Conservation (phyloP, 345 rosid genomes). For the Durio zibethinus region DNA sequence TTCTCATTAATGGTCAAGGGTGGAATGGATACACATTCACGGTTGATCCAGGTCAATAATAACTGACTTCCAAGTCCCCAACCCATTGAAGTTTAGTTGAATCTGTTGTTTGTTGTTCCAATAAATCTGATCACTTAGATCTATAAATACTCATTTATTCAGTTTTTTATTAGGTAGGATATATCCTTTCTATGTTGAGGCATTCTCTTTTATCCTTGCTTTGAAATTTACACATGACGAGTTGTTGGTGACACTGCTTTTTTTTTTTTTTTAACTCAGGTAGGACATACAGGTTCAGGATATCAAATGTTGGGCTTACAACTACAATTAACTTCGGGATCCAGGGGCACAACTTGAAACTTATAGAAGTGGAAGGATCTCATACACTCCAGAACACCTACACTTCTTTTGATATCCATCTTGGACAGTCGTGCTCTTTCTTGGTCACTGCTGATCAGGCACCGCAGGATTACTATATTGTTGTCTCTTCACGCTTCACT, state of each 20-base stretch:
- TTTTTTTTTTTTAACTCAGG: slow-evolving; percentile 27
- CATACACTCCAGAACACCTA: slow-evolving; percentile 76
- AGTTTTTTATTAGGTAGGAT: background rate
- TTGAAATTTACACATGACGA: background rate
- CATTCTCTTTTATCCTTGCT: background rate
- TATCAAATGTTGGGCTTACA: slow-evolving; percentile 75
- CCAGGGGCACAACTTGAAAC: slow-evolving; percentile 82
- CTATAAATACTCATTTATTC: background rate
- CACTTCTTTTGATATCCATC: slow-evolving; percentile 69
- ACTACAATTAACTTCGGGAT: slow-evolving; percentile 79
- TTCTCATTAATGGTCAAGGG: slow-evolving; percentile 90
- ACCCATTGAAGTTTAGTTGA: background rate
- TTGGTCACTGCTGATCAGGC: slow-evolving; percentile 75
- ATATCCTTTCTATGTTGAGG: background rate
- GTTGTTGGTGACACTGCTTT: background rate
- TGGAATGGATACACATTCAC: slow-evolving; percentile 67
- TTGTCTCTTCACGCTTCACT: slow-evolving; percentile 74
- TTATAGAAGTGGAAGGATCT: slow-evolving; percentile 90
- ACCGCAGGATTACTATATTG: slow-evolving; percentile 65
- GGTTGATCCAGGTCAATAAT: slow-evolving; percentile 59
- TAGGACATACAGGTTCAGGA: slow-evolving; percentile 80
- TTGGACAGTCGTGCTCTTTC: slow-evolving; percentile 90
- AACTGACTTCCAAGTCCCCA: background rate
- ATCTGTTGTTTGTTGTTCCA: background rate
- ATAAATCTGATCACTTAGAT: background rate